Base-by-base conservation (phyloP, 1,284 basidiomycete genomes). In the Cystobasidiaceae sp. region DNA sequence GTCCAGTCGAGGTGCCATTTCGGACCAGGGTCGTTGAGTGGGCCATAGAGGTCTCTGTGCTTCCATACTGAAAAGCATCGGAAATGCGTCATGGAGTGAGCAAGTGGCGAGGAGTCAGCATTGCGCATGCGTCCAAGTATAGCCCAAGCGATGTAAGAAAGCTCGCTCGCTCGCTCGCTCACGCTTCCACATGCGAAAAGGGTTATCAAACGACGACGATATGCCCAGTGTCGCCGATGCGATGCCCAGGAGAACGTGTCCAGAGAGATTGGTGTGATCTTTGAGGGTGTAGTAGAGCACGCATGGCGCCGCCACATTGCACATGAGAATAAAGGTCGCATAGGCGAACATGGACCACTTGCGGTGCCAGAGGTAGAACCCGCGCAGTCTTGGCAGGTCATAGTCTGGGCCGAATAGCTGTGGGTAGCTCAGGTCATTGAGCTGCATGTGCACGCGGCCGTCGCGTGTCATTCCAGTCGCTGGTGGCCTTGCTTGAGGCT, bases 151-250 rank as follows among this genome's bases (percentile, higher is more conserved):
- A 21, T 25, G 17, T 37, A 39, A 21, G 1, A 50, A n/a, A 32
- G 13, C 8, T 3, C 48, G 2, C 13, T 9, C 32, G 23, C 15
- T 13, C 2, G n/a, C 0, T 17, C 13, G 65, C 70, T 45, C 41
- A 70, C 70, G 68, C 37, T 63, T 65, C 56, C 48, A 70, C 33
- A 71, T 39, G 21, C 71, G 49, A 19, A 72, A 68, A 11, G 71
- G 71, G 0, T 68, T 70, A 23, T 72, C 71, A 43, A 72, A 69
- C 39, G 68, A 72, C 9, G 33, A 51, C 13, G 55, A 64, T 0
- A 70, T 44, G 2, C 71, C 71, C 13, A 72, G 59, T 0, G 67
- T 67, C 0, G 70, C 70, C 0, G 60, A 63, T 1, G 65, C 67
- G 23, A 72, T 69, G 17, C 28, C 50, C 11, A 44, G 25, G 7